Evolutionary conservation across 352 stramenopile genomes (phyloP).

Genomic region (Peronospora belbahrii): DNA sequence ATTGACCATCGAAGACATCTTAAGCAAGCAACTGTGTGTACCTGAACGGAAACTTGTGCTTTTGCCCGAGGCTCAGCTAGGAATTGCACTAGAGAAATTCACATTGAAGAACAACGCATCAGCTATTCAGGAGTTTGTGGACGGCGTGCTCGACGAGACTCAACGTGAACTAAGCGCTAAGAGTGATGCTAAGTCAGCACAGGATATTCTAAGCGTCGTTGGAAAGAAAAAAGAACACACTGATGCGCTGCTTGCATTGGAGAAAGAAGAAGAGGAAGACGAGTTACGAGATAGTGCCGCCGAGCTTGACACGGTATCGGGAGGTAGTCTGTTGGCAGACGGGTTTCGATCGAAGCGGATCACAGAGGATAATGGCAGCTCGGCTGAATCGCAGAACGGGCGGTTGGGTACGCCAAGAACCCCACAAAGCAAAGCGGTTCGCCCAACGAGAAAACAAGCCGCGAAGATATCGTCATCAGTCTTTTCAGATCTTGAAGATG

Average conservation of each 20-base stretch:
- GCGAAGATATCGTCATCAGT: constrained; percentile 13
- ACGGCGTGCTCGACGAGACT: constrained; percentile 56
- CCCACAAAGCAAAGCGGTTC: constrained; percentile 6
- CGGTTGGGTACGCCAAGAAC: constrained; percentile 20
- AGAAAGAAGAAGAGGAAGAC: constrained; percentile 46
- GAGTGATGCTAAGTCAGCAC: constrained; percentile 39
- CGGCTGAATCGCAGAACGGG: constrained; percentile 9
- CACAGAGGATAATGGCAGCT: not conserved
- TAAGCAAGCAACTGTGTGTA: constrained; percentile 50
- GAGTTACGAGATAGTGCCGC: constrained; percentile 6
- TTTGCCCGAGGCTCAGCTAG: constrained; percentile 56
- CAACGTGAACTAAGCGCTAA: constrained; percentile 53
- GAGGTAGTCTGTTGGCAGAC: not conserved
- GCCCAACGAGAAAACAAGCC: constrained; percentile 8
- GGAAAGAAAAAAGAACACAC: constrained; percentile 57
- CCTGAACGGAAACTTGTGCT: constrained; percentile 73
- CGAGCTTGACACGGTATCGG: not conserved
- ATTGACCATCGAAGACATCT: constrained; percentile 72
- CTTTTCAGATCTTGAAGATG: constrained; percentile 27
- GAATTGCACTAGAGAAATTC: constrained; percentile 71
- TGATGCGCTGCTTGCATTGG: constrained; percentile 43
- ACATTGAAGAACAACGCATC: constrained; percentile 75
- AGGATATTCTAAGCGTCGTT: constrained; percentile 58
- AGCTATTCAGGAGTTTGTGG: constrained; percentile 74
- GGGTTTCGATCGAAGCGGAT: constrained; percentile 11